Base-by-base conservation (phyloP, 2,329 filamentous ascomycete species). In the Fusarium gaditjirri region DNA sequence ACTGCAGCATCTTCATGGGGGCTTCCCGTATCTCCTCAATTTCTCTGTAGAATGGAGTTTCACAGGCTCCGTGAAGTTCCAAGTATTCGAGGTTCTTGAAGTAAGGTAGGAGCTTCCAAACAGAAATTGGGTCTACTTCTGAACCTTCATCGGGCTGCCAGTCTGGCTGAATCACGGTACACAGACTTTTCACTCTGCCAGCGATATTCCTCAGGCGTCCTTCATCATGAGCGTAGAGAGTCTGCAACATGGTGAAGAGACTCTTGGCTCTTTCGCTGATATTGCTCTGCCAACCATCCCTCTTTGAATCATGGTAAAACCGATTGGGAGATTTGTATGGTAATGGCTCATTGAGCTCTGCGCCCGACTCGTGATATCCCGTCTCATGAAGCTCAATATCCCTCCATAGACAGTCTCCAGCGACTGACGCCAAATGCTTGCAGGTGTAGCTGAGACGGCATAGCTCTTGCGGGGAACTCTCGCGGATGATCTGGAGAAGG, bases 381-480 rank as follows among this genome's bases (percentile, higher is more conserved):
- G 16, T 29, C 9, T 50, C 43, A 19, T 75, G 73, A 11, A 75
- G 41, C 16, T 75, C 70, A 11, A 75, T 70, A 5, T 64, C 52
- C 6, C 14, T 23, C 72, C 72, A 73, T 11, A 75, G 6, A 2
- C 36, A 36, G 2, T 42, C n/a, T 9, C 44, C 27, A 1, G 57
- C 52, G 4, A 73, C 8, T 5, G n/a, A 12, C 10, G 36, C 58
- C 6, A 71, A 21, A 6, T 49, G 39, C 19, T 36, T 71, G n/a
- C 62, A 73, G 2, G 47, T 60, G 5, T 44, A 46, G 8, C 14
- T 62, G 5, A 74, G 38, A 16, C n/a, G 21, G 6, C 58, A 68
- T 27, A 68, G 6, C 1, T 64, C 58, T 31, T 68, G 65, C 1
- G 65, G 57, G 17, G 50, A 39, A 25, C 25, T n/a, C 17, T 47